phyloP scores from a whole-genome alignment of 208 protist species.

The Polymyxa betae region DNA sequence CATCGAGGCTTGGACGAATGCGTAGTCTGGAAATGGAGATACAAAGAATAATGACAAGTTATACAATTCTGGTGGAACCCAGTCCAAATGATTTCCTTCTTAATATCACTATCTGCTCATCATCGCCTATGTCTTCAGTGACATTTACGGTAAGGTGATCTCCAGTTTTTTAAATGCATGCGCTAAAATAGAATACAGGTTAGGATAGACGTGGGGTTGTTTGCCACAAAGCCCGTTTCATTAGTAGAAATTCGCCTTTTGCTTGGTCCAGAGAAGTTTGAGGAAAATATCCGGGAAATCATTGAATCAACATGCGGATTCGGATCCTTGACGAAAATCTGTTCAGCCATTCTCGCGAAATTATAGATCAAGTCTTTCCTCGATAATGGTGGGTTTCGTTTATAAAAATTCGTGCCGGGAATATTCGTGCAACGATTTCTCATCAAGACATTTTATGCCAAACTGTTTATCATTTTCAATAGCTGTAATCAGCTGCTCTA shows the following conservation, averaged over 20 bases:
- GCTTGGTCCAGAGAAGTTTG: background rate
- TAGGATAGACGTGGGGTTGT: background rate
- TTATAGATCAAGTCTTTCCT: background rate
- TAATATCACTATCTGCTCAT: background rate
- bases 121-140: background rate
- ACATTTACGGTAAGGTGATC: background rate
- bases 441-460: background rate
- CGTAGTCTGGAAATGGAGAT: constrained; percentile 24
- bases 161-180: background rate
- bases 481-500: background rate
- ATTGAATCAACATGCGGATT: background rate
- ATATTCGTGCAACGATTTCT: background rate
- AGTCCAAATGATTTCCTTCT: too few species aligned
- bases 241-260: background rate
- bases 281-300: background rate
- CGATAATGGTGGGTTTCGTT: background rate
- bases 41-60: background rate
- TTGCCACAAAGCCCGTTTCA: background rate
- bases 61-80: too few species aligned
- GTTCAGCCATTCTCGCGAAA: background rate
- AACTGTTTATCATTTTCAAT: background rate
- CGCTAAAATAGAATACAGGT: background rate
- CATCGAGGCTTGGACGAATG: background rate
- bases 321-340: background rate
- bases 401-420: background rate